Base-by-base conservation (phyloP, 2,329 filamentous ascomycete genomes). In the Aspergillus pseudoviridinutans region DNA sequence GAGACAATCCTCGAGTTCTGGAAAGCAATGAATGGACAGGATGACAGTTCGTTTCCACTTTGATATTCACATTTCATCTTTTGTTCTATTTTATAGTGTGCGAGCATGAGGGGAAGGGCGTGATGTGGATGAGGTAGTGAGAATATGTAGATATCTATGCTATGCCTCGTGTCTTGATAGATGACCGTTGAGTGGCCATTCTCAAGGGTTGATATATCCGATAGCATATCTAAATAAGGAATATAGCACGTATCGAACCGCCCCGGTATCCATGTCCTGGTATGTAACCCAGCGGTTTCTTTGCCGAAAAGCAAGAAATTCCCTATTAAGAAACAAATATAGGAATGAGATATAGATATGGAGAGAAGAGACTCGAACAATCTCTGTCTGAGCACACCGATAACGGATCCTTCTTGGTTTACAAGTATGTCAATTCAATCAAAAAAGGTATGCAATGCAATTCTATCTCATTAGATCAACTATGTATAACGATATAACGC, bases 11-110 rank as follows among this genome's bases (percentile, higher is more conserved):
- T 61, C 57, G 50, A 47, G 49, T 55, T 55, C 53, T 57, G 57
- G 57, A 54, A 35, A 47, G 44, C 44, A 47, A 54, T 53, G 57
- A 59, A 58, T 61, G 57, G 57, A 61, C 52, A 53, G 58, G 57
- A 56, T 59, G 10, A 54, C 52, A 53, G 57, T 57, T 53, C 32
- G 12, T 46, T 51, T 20, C 17, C 29, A 9, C 20, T 32, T 50
- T 27, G 32, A 38, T 38, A 17, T 17, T 29, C 38, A 22, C 44
- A 49, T 25, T 35, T 7, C 38, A 20, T 44, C 41, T 54, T 35
- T 32, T 47, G 17, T 51, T 44, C 28, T 49, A 22, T n/a, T 9
- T 17, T 47, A 4, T 47, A 14, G 6, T 46, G 44, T 17, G 22
- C 3, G 24, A 14, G 24, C 12, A 14, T 24, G 20, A 44, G n/a